Evolutionary conservation across 495 filamentous ascomycete genomes (phyloP).

Genomic region (Podospora pseudoanserina): DNA sequence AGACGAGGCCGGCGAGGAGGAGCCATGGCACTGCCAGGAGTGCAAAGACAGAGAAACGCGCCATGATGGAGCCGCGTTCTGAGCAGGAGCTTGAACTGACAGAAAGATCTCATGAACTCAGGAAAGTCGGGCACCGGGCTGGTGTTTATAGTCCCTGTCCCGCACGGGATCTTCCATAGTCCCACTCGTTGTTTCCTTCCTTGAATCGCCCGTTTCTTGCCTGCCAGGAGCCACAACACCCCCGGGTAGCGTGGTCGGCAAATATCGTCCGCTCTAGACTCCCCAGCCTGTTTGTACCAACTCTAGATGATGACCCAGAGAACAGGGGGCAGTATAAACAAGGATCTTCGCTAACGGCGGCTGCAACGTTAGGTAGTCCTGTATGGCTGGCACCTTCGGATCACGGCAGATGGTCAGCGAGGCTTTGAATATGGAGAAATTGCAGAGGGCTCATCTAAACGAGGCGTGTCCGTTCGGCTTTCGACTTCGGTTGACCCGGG

Average conservation of each 20-base stretch:
- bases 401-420: constrained; percentile 21
- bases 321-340: constrained; percentile 12
- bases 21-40: constrained; percentile 32
- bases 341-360: constrained; percentile 9
- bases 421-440: constrained; percentile 10
- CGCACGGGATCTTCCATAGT: neutral
- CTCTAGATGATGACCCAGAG: neutral
- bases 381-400: constrained; percentile 9
- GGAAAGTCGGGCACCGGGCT: neutral
- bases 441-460: constrained; percentile 4
- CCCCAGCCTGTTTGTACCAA: neutral
- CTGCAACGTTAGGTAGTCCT: constrained; percentile 10
- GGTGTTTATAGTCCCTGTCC: neutral
- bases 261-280: constrained; percentile 8
- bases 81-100: constrained; percentile 6
- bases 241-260: constrained; percentile 15
- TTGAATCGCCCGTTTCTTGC: constrained; percentile 8
- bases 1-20: constrained; percentile 24
- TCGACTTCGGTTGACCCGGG: neutral
- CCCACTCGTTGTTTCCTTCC: neutral
- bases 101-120: neutral
- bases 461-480: constrained; percentile 9
- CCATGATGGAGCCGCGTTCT: constrained; percentile 21
- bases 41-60: constrained; percentile 24
- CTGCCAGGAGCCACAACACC: neutral